A percentile compares a stretch with the other conserved stretches of the same genome.
phyloP scores from a whole-genome alignment of 108 stramenopile genomes.

The Cyclotella distinguenda region DNA sequence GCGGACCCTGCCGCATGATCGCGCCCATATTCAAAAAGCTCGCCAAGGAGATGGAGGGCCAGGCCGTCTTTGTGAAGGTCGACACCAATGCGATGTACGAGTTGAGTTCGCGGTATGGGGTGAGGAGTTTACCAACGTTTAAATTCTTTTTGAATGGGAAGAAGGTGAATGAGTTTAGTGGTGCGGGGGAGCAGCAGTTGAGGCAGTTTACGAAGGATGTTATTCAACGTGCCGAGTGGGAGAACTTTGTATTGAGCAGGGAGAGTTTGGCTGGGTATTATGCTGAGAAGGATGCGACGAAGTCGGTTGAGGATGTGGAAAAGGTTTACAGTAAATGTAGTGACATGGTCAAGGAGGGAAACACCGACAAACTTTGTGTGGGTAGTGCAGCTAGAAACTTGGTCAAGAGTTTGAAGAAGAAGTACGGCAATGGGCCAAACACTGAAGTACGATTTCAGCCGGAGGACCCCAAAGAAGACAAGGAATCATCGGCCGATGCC shows the following conservation, averaged over 20 bases:
- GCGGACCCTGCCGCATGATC: conserved; percentile 72
- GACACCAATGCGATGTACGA: conserved; percentile 84
- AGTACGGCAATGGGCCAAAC: conserved; percentile 72
- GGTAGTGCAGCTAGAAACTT: conserved; percentile 76
- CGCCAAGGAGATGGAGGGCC: conserved; percentile 76
- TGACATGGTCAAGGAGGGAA: conserved; percentile 53
- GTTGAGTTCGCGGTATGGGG: conserved; percentile 61
- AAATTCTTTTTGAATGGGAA: conserved; percentile 82
- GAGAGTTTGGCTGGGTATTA: conserved; percentile 71
- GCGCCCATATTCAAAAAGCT: conserved; percentile 93
- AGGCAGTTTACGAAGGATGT: conserved; percentile 70
- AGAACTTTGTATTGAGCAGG: conserved; percentile 65
- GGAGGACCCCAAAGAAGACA: conserved; percentile 35
- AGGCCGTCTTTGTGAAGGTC: conserved; percentile 93
- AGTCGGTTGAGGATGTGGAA: conserved; percentile 63
- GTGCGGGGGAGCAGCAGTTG: conserved; percentile 84
- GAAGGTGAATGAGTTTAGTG: conserved; percentile 79
- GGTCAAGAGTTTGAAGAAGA: conserved; percentile 81
- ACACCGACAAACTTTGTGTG: conserved; percentile 56
- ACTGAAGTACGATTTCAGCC: conserved; percentile 53
- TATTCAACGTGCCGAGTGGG: conserved; percentile 60
- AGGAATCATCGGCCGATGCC: conserved; percentile 11
- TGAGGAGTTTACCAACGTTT: conserved; percentile 90
- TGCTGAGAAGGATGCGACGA: conserved; percentile 65
- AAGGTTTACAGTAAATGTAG: conserved; percentile 82